Evolutionary conservation across 352 stramenopile species (phyloP).

Genomic region (Pythium insidiosum): DNA sequence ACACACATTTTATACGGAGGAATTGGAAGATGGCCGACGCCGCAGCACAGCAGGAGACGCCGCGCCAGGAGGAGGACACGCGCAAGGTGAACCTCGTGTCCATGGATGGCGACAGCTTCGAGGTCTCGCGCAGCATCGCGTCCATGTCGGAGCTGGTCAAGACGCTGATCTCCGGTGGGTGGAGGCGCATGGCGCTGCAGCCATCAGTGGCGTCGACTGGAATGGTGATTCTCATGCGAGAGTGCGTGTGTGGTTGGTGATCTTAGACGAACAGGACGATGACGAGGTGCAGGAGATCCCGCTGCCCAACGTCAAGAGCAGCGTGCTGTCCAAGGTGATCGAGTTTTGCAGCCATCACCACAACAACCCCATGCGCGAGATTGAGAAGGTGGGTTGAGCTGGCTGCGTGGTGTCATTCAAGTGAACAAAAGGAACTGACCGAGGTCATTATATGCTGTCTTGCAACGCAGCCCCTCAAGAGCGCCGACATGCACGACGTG

Average conservation of each 20-base stretch:
- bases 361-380: slow-evolving; percentile 97
- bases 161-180: slow-evolving; percentile 92
- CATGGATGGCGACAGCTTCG: slow-evolving; percentile 96
- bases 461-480: slow-evolving; percentile 96
- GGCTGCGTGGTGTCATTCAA: slow-evolving; percentile 2
- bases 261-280: slow-evolving; percentile 91
- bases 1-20: no score
- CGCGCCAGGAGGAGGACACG: slow-evolving; percentile 60
- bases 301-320: slow-evolving; percentile 96
- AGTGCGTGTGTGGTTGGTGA: no score
- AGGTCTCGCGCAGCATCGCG: slow-evolving; percentile 90
- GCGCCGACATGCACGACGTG: slow-evolving; percentile 97
- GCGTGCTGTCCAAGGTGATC: slow-evolving; percentile 96
- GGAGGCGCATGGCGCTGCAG: no score
- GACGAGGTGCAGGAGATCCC: slow-evolving; percentile 96
- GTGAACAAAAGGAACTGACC: slow-evolving; percentile 1
- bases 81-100: slow-evolving; percentile 83
- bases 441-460: no score
- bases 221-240: no score
- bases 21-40: slow-evolving; percentile 53
- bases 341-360: slow-evolving; percentile 96
- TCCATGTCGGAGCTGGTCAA: slow-evolving; percentile 98
- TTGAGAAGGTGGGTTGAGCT: slow-evolving; percentile 91
- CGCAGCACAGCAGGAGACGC: slow-evolving; percentile 28
- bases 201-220: no score